phyloP scores from a whole-genome alignment of 2,329 filamentous ascomycete species.

The Remersonia thermophila region DNA sequence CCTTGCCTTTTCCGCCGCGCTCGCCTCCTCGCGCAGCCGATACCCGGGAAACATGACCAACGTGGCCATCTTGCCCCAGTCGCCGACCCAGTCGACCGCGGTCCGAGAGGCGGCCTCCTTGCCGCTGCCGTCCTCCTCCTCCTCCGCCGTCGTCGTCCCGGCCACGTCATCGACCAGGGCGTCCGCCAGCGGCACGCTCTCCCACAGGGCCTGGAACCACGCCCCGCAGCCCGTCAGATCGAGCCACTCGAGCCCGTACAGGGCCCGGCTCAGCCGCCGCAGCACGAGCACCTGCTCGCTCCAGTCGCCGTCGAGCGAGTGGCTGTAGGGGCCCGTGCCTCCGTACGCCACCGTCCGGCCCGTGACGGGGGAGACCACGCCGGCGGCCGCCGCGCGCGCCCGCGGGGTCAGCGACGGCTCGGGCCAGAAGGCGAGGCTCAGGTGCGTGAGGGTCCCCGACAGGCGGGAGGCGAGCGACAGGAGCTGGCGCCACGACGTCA shows the following conservation, averaged over 20 bases:
- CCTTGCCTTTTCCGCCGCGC: constrained; percentile 6
- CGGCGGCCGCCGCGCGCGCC: constrained; percentile 28
- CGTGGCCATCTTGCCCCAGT: constrained; percentile 40
- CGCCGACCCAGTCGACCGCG: constrained; percentile 39
- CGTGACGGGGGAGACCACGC: constrained; percentile 28
- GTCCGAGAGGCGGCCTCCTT: constrained; percentile 12
- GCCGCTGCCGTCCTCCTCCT: neutral
- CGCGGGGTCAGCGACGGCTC: constrained; percentile 45
- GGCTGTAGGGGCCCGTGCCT: constrained; percentile 45
- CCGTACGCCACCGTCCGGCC: constrained; percentile 37
- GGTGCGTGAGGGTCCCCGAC: constrained; percentile 41
- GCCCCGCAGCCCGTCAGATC: constrained; percentile 47
- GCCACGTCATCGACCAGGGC: neutral
- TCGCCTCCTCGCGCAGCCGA: constrained; percentile 18
- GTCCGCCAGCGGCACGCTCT: constrained; percentile 24
- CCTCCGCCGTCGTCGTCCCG: constrained; percentile 1
- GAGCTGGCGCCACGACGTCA: constrained; percentile 46
- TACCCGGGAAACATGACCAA: constrained; percentile 36
- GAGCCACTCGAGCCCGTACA: constrained; percentile 48
- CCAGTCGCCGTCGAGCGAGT: constrained; percentile 46
- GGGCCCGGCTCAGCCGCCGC: constrained; percentile 37
- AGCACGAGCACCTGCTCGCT: constrained; percentile 45
- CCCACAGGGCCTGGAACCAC: constrained; percentile 40
- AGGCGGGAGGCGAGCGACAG: constrained; percentile 41
- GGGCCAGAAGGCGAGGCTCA: constrained; percentile 52